Base-by-base conservation (phyloP, 2,329 filamentous ascomycete genomes). In the Colletotrichum simmondsii region DNA sequence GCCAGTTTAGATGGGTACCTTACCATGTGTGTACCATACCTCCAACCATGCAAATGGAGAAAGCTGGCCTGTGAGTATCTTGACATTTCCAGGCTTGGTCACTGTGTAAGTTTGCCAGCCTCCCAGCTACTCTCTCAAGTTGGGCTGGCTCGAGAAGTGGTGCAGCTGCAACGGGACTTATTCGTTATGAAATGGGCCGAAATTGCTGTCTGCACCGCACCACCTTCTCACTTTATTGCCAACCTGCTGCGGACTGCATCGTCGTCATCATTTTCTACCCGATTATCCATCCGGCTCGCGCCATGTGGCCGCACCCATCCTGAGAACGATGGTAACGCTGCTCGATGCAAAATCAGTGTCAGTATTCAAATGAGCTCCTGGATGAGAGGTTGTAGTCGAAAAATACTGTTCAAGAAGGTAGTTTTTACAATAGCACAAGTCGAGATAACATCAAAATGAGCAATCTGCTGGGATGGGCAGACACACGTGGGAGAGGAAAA, bases 221-320 rank as follows among this genome's bases (percentile, higher is more conserved):
- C 63, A 67, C 64, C 57, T 56, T 68, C 42, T 35, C 59, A 28
- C 53, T 49, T n/a, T 22, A 49, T 49, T 49, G 8, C 19, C 42
- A 49, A 49, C 59, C 65, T 54, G 64, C 64, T 69, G 37, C 53
- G 22, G 67, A 19, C 62, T 61, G 24, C 30, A 63, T 64, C 37
- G 65, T 69, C 69, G 65, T 69, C 69, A 72, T 64, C 69, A 60
- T 37, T 46, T 58, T 58, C 37, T 30, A 52, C n/a, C 26, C 59
- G 16, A 64, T n/a, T n/a, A 24, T 61, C 22, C 54, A 35, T 57
- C 19, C 54, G 24, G 49, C 65, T 32, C 22, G 49, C 22, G 22
- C 28, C 46, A 62, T 53, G 32, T 8, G 22, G n/a, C 22, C 46
- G 37, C 22, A 19, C 14, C n/a, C 22, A n/a, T 12, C 14, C 49